Evolutionary conservation across 768 basidiomycete species (phyloP).

Genomic region (Exsudoporus frostii): DNA sequence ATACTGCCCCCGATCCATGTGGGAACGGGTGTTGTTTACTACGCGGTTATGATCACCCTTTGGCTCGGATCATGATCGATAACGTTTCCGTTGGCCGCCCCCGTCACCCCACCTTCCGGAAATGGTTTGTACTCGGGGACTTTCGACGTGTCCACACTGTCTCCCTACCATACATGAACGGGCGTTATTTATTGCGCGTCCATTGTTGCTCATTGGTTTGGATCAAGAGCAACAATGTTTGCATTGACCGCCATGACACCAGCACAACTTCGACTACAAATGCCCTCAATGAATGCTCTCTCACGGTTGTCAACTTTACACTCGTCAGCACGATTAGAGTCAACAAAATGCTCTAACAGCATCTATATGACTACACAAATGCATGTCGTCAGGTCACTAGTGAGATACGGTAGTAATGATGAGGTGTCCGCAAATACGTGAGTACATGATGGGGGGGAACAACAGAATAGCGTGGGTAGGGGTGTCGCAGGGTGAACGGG

Average conservation of each 20-base stretch:
- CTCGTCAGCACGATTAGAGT: neutral
- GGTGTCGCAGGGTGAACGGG: conserved; percentile 17
- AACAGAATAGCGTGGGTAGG: conserved; percentile 1
- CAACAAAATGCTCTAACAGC: neutral
- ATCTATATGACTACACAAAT: neutral
- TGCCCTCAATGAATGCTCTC: neutral
- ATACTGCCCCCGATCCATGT: neutral
- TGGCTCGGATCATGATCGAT: neutral
- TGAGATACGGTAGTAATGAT: neutral
- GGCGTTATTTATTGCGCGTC: neutral
- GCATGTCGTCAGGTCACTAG: neutral
- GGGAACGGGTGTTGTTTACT: neutral
- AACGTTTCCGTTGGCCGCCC: neutral
- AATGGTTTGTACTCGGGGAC: neutral
- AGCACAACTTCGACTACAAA: neutral
- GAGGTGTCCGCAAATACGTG: conserved; percentile 11
- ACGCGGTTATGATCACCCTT: neutral
- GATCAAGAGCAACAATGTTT: no score
- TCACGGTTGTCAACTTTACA: neutral
- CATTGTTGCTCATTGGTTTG: no score
- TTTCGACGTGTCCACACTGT: no score
- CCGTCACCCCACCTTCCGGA: neutral
- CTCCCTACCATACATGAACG: neutral
- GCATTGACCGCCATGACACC: neutral
- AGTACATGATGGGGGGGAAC: neutral